Evolutionary conservation across 1,139 yeast genomes (phyloP).

Genomic region (Geotrichum bryndzae): DNA sequence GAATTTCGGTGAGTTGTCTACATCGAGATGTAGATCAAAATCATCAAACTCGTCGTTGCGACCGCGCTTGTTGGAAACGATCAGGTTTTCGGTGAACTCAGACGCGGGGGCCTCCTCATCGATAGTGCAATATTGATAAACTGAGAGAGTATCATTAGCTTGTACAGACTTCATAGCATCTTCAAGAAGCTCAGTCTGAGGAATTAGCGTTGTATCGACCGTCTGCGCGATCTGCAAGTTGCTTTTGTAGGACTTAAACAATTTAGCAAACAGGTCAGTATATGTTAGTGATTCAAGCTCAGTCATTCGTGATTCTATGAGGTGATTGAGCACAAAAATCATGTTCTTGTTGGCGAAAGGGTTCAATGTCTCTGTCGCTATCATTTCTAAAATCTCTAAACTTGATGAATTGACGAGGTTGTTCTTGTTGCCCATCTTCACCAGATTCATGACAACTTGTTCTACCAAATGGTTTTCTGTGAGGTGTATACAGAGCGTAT

Average conservation of each 20-base stretch:
- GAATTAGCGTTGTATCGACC: not conserved
- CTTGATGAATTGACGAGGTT: constrained; percentile 72
- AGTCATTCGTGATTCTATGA: not conserved
- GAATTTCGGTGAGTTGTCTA: not conserved
- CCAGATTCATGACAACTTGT: constrained; percentile 47
- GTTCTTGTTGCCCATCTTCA: constrained; percentile 46
- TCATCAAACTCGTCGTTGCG: not conserved
- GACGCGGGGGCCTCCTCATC: not conserved
- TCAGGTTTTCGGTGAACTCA: too few relatives aligned
- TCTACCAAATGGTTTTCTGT: constrained; percentile 20
- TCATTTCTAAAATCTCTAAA: constrained; percentile 46
- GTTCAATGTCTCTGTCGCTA: not conserved
- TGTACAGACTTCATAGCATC: not conserved
- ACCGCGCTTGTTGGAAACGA: not conserved
- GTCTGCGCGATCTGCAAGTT: not conserved
- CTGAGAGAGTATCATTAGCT: not conserved
- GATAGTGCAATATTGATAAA: not conserved
- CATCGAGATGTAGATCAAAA: not conserved
- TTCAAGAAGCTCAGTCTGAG: not conserved
- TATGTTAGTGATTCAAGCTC: not conserved
- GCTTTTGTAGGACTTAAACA: not conserved
- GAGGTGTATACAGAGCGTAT: not conserved
- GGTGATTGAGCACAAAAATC: not conserved
- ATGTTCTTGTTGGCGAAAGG: not conserved
- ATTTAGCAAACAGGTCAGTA: not conserved